A percentile compares a stretch with the other conserved stretches of the same genome.
Evolutionary conservation across 768 basidiomycete genomes (phyloP).

Genomic region (Cubamyces sp.): DNA sequence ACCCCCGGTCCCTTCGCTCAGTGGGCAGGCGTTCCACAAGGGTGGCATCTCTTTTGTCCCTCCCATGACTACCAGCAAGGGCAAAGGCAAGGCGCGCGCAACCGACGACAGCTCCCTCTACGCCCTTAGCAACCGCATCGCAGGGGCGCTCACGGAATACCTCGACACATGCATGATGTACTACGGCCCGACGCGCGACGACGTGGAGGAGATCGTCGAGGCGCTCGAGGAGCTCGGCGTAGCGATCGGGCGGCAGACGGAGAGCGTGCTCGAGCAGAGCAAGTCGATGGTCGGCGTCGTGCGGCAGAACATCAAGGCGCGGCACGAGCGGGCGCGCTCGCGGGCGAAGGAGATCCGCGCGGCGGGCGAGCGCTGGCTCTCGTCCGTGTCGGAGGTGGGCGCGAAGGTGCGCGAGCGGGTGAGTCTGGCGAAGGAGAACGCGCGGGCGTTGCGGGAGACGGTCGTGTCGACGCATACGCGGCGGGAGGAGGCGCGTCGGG

Average conservation of each 20-base stretch:
- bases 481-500: slow-evolving; percentile 13
- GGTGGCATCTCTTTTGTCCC: slow-evolving; percentile 19
- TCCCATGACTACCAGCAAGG: slow-evolving; percentile 23
- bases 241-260: slow-evolving; percentile 31
- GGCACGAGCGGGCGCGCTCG: slow-evolving; percentile 34
- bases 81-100: slow-evolving; percentile 30
- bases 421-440: slow-evolving; percentile 33
- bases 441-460: slow-evolving; percentile 31
- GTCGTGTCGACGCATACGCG: slow-evolving; percentile 9
- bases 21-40: slow-evolving; percentile 17
- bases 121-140: slow-evolving; percentile 31
- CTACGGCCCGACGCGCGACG: slow-evolving; percentile 15
- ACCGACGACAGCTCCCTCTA: slow-evolving; percentile 27
- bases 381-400: slow-evolving; percentile 25
- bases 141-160: slow-evolving; percentile 32
- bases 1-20: slow-evolving; percentile 23
- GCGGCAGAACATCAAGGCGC: slow-evolving; percentile 30
- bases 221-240: slow-evolving; percentile 33
- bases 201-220: slow-evolving; percentile 34
- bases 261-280: slow-evolving; percentile 23
- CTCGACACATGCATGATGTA: slow-evolving; percentile 26
- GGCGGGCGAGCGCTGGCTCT: slow-evolving; percentile 34
- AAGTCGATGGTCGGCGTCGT: slow-evolving; percentile 23
- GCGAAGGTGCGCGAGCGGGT: slow-evolving; percentile 32
- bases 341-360: slow-evolving; percentile 35